These are phyloP conservation scores for Hypholoma sublateritium DNA, from an alignment of 768 basidiomycete species.

Conservation along the genomic window DNA sequence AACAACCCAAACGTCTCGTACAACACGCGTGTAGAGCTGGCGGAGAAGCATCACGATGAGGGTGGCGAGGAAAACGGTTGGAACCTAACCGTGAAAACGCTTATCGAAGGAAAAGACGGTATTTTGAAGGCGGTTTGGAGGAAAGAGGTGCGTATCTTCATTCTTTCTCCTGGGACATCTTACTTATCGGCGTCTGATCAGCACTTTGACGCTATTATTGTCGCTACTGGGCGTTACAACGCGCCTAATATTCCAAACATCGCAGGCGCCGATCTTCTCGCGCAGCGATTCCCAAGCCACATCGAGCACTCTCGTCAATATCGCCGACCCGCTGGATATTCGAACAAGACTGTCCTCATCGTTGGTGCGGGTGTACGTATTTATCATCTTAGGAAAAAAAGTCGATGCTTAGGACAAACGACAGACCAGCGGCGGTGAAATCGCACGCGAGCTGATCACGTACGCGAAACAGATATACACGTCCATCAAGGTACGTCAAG, in stretches of 20 bases:
- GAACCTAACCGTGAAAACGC: slow-evolving; percentile 32
- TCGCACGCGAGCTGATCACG: slow-evolving; percentile 32
- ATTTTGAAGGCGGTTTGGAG: slow-evolving; percentile 34
- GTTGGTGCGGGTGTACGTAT: slow-evolving; percentile 38
- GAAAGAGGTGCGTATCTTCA: slow-evolving; percentile 26
- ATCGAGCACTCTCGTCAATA: slow-evolving; percentile 44
- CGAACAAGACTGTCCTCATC: slow-evolving; percentile 39
- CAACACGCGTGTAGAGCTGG: slow-evolving; percentile 47
- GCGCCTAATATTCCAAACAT: slow-evolving; percentile 33
- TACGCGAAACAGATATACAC: slow-evolving; percentile 32
- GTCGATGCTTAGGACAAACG: background rate
- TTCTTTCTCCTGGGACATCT: slow-evolving; percentile 10
- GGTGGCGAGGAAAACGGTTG: slow-evolving; percentile 32
- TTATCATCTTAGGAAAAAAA: background rate
- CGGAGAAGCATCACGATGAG: slow-evolving; percentile 36
- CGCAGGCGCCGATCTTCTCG: slow-evolving; percentile 34
- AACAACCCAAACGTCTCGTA: slow-evolving; percentile 36
- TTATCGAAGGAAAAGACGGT: slow-evolving; percentile 17
- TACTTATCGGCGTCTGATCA: too few relatives aligned
- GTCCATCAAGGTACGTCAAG: slow-evolving; percentile 24
- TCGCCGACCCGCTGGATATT: slow-evolving; percentile 34
- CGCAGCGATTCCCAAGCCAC: slow-evolving; percentile 28
- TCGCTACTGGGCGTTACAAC: slow-evolving; percentile 34
- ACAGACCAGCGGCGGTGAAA: slow-evolving; percentile 36
- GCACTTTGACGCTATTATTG: slow-evolving; percentile 35